Evolutionary conservation across 495 filamentous ascomycete species (phyloP).

Genomic region (Rhizodiscina lignyota): DNA sequence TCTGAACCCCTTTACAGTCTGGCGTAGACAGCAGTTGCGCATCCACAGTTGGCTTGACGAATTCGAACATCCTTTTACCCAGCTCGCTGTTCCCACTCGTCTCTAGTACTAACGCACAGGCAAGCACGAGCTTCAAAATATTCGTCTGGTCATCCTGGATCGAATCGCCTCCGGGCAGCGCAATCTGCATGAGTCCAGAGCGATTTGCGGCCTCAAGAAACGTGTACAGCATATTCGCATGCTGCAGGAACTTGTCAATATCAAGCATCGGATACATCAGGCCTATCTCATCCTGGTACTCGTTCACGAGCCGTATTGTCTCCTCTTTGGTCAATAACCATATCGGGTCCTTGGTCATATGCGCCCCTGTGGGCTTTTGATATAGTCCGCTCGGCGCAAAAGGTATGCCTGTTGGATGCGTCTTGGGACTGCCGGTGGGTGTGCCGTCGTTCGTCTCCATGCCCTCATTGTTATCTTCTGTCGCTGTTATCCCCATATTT

Average conservation of each 20-base stretch:
- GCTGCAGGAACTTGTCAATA: conserved; percentile 45
- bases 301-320: conserved; percentile 48
- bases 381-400: background rate
- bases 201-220: conserved; percentile 53
- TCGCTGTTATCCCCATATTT: conserved; percentile 58
- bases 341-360: conserved; percentile 50
- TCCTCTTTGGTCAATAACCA: conserved; percentile 58
- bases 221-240: conserved; percentile 46
- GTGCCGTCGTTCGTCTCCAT: conserved; percentile 32
- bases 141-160: conserved; percentile 52
- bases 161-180: conserved; percentile 38
- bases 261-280: conserved; percentile 74
- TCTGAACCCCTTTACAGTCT: conserved; percentile 51
- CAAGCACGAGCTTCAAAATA: conserved; percentile 64
- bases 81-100: conserved; percentile 59
- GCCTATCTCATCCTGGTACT: conserved; percentile 72
- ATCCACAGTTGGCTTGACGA: conserved; percentile 51
- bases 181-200: conserved; percentile 38
- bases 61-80: conserved; percentile 51
- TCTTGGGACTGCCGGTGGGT: conserved; percentile 36
- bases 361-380: conserved; percentile 7
- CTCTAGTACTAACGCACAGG: conserved; percentile 55
- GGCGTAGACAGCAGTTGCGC: conserved; percentile 48
- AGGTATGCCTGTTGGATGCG: conserved; percentile 12
- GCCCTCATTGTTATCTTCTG: conserved; percentile 43